Percentiles rank a stretch among this genome's conserved stretches.
Conservation (phyloP, 2,329 filamentous ascomycete genomes). For the Colletotrichum coccodes region DNA sequence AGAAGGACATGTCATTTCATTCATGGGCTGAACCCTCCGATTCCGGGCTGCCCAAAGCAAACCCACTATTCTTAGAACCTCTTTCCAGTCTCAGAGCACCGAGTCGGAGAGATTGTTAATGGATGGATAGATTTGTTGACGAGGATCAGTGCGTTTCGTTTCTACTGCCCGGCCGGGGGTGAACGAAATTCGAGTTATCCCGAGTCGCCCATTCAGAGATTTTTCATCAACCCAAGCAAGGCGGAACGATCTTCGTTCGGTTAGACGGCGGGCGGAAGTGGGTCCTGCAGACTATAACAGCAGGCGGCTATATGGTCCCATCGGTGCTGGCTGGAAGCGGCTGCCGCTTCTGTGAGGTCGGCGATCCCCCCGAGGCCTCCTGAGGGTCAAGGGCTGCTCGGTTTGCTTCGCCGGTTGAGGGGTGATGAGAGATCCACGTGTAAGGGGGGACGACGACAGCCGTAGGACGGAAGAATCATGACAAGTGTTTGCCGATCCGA, state of each 20-base stretch:
- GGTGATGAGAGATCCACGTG: slow-evolving; percentile 8
- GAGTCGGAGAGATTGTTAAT: background rate
- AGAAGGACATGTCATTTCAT: background rate
- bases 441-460: background rate
- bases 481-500: background rate
- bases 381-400: background rate
- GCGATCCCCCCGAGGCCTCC: too few relatives aligned
- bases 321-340: slow-evolving; percentile 1
- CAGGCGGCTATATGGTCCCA: slow-evolving; percentile 3
- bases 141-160: slow-evolving; percentile 22
- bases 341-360: background rate
- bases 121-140: background rate
- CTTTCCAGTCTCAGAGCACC: background rate
- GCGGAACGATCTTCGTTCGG: slow-evolving; percentile 4
- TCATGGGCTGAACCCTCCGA: slow-evolving; percentile 7
- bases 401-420: background rate
- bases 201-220: background rate
- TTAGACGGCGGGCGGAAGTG: slow-evolving; percentile 7
- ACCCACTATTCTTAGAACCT: slow-evolving; percentile 16
- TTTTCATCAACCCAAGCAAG: background rate
- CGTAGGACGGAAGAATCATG: background rate
- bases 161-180: background rate
- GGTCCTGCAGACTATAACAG: slow-evolving; percentile 4
- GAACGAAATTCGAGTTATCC: background rate
- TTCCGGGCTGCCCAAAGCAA: background rate